Conservation (phyloP, 306 rosid genomes). For the Rosa rugosa region DNA sequence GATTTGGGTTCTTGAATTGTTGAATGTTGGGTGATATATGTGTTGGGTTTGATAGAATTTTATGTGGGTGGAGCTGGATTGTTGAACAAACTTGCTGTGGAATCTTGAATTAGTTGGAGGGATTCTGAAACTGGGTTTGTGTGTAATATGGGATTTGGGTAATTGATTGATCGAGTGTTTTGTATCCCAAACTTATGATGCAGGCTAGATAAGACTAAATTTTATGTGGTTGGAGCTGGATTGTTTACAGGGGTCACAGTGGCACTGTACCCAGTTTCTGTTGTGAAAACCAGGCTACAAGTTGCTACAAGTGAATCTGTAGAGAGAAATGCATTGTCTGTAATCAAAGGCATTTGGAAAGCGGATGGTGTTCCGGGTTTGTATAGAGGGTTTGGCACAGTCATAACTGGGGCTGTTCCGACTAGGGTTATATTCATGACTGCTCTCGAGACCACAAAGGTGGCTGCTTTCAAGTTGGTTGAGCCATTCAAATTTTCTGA, state of each 20-base stretch:
- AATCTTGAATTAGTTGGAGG: background rate
- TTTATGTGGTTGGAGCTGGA: conserved; percentile 83
- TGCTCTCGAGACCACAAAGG: conserved; percentile 79
- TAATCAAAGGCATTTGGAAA: conserved; percentile 63
- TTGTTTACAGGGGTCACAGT: conserved; percentile 83
- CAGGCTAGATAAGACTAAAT: conserved; percentile 86
- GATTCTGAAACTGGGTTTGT: background rate
- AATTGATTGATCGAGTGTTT: background rate
- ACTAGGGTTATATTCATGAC: conserved; percentile 82
- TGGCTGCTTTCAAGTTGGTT: conserved; percentile 58
- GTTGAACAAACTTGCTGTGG: background rate
- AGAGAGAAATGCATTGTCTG: conserved; percentile 73
- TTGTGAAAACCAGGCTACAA: conserved; percentile 88
- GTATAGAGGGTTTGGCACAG: conserved; percentile 84
- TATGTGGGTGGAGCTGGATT: no score
- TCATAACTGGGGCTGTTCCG: conserved; percentile 81
- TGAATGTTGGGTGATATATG: background rate
- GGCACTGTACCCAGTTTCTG: conserved; percentile 83
- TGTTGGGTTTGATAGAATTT: background rate
- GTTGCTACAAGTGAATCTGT: conserved; percentile 71
- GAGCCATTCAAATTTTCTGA: conserved; percentile 76
- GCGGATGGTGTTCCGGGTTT: conserved; percentile 85
- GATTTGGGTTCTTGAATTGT: background rate
- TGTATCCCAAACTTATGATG: conserved; percentile 21
- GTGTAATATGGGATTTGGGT: background rate